A percentile compares a stretch with the other conserved stretches of the same genome.
phyloP scores from a whole-genome alignment of 768 basidiomycete species.

The Collybia mongolica region DNA sequence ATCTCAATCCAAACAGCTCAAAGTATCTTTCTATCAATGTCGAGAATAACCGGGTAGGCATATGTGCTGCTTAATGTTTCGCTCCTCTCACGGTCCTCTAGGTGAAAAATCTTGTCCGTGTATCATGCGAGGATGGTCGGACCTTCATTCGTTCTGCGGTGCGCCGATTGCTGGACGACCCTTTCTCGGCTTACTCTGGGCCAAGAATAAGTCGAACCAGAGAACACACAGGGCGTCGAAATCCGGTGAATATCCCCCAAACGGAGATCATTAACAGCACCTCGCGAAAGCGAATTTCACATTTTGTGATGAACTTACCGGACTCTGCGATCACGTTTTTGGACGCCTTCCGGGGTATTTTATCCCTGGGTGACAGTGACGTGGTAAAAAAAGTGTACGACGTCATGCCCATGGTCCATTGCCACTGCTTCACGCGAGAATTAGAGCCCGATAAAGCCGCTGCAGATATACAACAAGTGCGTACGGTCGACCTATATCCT shows the following conservation, averaged over 20 bases:
- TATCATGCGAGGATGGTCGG: conserved; percentile 82
- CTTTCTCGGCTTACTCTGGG: conserved; percentile 61
- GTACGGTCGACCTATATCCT: conserved; percentile 21
- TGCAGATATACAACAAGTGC: conserved; percentile 77
- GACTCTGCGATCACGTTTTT: conserved; percentile 89
- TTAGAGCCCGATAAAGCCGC: conserved; percentile 65
- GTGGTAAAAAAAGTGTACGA: conserved; percentile 47
- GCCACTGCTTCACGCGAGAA: conserved; percentile 94
- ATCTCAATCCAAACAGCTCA: conserved; percentile 87
- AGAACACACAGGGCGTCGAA: conserved; percentile 38
- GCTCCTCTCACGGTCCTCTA: conserved; percentile 23
- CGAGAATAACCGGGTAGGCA: conserved; percentile 68
- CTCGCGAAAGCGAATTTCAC: conserved; percentile 60
- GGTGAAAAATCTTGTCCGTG: conserved; percentile 70
- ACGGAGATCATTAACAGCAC: conserved; percentile 3
- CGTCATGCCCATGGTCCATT: conserved; percentile 89
- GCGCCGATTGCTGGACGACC: conserved; percentile 51
- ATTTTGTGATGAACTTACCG: conserved; percentile 98
- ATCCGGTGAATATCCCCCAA: conserved; percentile 20
- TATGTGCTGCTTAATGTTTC: conserved; percentile 3
- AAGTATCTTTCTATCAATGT: conserved; percentile 78
- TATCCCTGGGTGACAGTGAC: conserved; percentile 34
- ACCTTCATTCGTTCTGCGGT: conserved; percentile 74
- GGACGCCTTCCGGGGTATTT: conserved; percentile 80
- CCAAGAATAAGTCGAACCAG: conserved; percentile 47